Conservation (phyloP, 1,139 yeast species). For the Kodamaea alishanica region DNA sequence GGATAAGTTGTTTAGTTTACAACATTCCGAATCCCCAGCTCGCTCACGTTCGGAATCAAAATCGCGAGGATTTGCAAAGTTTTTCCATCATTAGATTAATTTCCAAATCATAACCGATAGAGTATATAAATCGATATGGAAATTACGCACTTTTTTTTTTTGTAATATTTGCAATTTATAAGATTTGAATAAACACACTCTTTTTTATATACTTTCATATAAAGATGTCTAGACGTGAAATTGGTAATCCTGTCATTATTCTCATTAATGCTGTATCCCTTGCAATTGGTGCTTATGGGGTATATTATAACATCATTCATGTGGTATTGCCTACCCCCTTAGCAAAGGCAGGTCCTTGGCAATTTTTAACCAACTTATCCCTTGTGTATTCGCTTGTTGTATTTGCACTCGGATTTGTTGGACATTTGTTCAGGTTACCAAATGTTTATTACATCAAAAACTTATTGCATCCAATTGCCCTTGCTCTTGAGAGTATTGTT, state of each 20-base stretch:
- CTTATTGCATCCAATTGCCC: conserved; percentile 46
- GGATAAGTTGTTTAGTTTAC: too few relatives aligned
- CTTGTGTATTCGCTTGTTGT: conserved; percentile 45
- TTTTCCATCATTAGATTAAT: conserved; percentile 14
- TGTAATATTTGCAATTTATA: neutral
- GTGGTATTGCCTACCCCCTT: conserved; percentile 45
- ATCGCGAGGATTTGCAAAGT: conserved; percentile 18
- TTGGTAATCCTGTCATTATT: conserved; percentile 31
- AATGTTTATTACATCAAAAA: conserved; percentile 30
- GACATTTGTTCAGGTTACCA: conserved; percentile 31
- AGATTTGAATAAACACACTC: neutral
- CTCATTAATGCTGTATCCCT: conserved; percentile 26
- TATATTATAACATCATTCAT: conserved; percentile 16
- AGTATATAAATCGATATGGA: neutral
- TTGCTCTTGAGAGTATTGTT: conserved; percentile 58
- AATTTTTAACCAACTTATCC: conserved; percentile 64
- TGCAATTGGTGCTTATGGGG: conserved; percentile 31
- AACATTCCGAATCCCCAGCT: conserved; percentile 1
- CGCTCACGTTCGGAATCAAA: conserved; percentile 4
- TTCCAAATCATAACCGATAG: neutral
- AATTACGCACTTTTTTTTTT: neutral
- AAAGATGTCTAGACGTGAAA: conserved; percentile 20
- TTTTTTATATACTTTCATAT: neutral
- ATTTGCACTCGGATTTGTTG: conserved; percentile 37
- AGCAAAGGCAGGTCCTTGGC: conserved; percentile 58